Base-by-base conservation (phyloP, 345 rosid species). In the Clarkia xantiana region DNA sequence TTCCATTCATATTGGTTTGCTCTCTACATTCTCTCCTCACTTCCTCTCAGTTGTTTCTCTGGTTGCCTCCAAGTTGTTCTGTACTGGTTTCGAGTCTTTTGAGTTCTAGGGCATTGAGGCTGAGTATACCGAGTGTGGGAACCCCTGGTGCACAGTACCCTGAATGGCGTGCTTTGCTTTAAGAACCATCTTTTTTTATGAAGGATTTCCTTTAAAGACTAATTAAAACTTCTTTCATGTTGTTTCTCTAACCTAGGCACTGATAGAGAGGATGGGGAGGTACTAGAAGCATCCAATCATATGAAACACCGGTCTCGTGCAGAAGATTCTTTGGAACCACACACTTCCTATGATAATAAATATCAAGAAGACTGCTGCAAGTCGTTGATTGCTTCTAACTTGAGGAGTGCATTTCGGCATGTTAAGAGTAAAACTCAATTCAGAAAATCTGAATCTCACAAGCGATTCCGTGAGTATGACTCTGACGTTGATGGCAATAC, bases 341-440 rank as follows among this genome's bases (percentile, higher is more conserved):
- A 18, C 17, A 41, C 19, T 10, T 49, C 53, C 7, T 18, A 16
- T 29, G 20, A 49, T 42, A 61, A 52, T 51, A 64, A 54, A 43
- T 52, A 43, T 63, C 52, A 61, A 58, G 67, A 34, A 61, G 54
- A 60, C 19, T 57, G 36, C 36, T 29, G 9, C 36, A 29, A 29
- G 36, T 62, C 47, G 57, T 64, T 68, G 25, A 67, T 74, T 55
- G 63, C 79, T 63, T 62, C 61, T 14, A 46, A 72, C 55, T 62
- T 72, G 49, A 68, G 72, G 66, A 80, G 85, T 67, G 70, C 71
- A 42, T 73, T 83, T 59, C 61, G 51, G 38, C 85, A 74, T 67
- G 52, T 81, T 62, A 81, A 76, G 65, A 65, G 47, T 39, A 56
- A 70, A 36, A 40, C 60, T 40, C 51, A 67, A 10, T 40, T 63